phyloP scores from a whole-genome alignment of 1,284 basidiomycete genomes.

The Sporisorium graminicola region DNA sequence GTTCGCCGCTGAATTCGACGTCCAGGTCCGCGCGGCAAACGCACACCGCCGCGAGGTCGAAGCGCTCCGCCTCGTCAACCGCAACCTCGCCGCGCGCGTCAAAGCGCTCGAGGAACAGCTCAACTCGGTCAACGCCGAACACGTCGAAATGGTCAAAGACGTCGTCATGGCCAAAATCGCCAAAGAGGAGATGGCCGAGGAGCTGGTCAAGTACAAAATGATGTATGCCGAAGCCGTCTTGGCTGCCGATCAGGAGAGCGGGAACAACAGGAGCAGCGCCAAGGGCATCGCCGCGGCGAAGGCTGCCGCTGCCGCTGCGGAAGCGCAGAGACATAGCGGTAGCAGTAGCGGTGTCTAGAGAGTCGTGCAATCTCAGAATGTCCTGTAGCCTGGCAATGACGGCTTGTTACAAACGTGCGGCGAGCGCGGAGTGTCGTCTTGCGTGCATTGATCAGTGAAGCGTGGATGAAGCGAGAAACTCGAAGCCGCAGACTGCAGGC shows the following conservation, averaged over 20 bases:
- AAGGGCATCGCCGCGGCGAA: conserved; percentile 6
- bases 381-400: not conserved
- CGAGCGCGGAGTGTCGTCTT: not conserved
- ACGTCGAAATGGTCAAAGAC: conserved; percentile 67
- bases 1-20: conserved; percentile 65
- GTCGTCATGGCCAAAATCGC: conserved; percentile 66
- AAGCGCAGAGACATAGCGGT: conserved; percentile 13
- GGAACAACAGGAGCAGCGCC: conserved; percentile 28
- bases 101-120: conserved; percentile 65
- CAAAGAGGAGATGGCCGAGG: conserved; percentile 68
- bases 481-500: too few species aligned
- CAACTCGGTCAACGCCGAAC: conserved; percentile 59
- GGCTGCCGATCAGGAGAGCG: conserved; percentile 44
- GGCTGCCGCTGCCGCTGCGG: not conserved
- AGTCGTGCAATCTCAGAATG: not conserved
- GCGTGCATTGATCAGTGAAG: not conserved
- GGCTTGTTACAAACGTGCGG: not conserved
- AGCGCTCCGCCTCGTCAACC: conserved; percentile 64
- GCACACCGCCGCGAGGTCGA: conserved; percentile 66
- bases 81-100: conserved; percentile 60
- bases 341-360: not conserved
- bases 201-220: conserved; percentile 65
- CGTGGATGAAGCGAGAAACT: not conserved
- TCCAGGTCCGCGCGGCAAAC: conserved; percentile 59
- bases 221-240: conserved; percentile 65